Evolutionary conservation across 306 rosid genomes (phyloP), one percentile per base, ranked within the genome.

Genomic region (Lathyrus sativus): DNA sequence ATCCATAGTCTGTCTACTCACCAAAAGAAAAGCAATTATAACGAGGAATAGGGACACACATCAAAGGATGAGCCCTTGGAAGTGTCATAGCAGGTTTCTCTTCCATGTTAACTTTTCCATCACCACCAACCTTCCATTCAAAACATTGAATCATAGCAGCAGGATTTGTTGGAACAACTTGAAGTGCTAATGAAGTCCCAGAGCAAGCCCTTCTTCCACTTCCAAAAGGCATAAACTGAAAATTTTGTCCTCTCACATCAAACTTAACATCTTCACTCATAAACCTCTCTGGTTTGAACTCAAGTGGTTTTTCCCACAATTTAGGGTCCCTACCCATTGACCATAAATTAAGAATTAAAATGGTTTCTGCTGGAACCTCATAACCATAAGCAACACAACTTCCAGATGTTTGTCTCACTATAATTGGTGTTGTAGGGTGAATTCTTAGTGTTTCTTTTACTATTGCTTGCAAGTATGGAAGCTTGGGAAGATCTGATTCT

Each of bases 361-460:
- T 15, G 1, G 90, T 67, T 17, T 83, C 79, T 6, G 78, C 76
- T 6, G 88, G 85, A 68, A 91, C 89, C 2, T 88, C 86, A 41
- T 80, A 89, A 0, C 89, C 91, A 14, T 49, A 14, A 5, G 86
- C 63, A 0, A 38, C 73, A 26, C 81, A 78, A 1, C 19, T 50
- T 9, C 85, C 73, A 0, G 87, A 24, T 50, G 88, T 76, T 58
- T 78, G 80, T 64, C 97, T 80, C 22, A 62, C 76, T 4, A 85
- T 19, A 5, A 91, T 4, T 41, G 96, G 97, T 11, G 89, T 38
- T 2, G 22, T 19, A 19, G 97, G 89, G 67, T 88, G 96, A 62
- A 88, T 72, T 78, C 96, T 86, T 7, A 88, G 73, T 9, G 95
- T 86, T 66, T 91, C 97, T 75, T 91, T 90, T 0, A 89, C 82